These are phyloP conservation scores for Halophytophthora polymorphica DNA, from an alignment of 352 stramenopile genomes.

Conservation along the genomic window DNA sequence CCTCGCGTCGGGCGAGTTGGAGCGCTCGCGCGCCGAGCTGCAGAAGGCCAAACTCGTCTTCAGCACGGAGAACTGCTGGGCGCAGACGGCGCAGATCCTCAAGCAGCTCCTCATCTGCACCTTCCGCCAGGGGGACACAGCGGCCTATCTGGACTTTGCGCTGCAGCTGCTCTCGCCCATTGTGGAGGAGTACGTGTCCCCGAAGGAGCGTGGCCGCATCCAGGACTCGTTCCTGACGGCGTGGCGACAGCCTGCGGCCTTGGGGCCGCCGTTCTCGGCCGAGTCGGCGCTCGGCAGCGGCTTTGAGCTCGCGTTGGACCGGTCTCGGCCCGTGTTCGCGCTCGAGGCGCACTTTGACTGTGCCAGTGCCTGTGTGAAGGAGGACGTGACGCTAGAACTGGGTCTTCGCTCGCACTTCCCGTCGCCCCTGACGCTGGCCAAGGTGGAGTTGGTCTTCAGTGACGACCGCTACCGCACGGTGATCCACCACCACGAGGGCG, in stretches of 20 bases:
- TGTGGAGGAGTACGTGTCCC: slow-evolving; percentile 66
- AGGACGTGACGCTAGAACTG: slow-evolving; percentile 53
- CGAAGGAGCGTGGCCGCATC: slow-evolving; percentile 45
- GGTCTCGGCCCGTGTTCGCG: slow-evolving; percentile 45
- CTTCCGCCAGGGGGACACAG: slow-evolving; percentile 67
- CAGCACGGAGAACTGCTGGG: slow-evolving; percentile 68
- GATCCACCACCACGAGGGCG: slow-evolving; percentile 43
- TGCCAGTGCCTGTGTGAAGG: slow-evolving; percentile 63
- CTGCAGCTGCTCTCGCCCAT: slow-evolving; percentile 75
- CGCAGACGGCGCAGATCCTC: slow-evolving; percentile 68
- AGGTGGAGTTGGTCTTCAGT: slow-evolving; percentile 71
- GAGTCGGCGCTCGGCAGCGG: slow-evolving; percentile 36
- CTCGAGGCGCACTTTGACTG: slow-evolving; percentile 57
- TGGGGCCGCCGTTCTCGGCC: slow-evolving; percentile 39
- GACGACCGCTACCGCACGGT: slow-evolving; percentile 71
- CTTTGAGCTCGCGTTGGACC: slow-evolving; percentile 52
- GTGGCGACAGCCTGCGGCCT: slow-evolving; percentile 43
- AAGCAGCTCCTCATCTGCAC: slow-evolving; percentile 74
- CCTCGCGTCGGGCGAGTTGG: slow-evolving; percentile 65
- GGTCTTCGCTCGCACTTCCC: slow-evolving; percentile 58
- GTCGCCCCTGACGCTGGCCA: slow-evolving; percentile 44
- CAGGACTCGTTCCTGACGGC: slow-evolving; percentile 63
- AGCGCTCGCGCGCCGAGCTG: slow-evolving; percentile 58
- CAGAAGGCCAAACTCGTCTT: slow-evolving; percentile 65
- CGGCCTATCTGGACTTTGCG: slow-evolving; percentile 72